Evolutionary conservation across 2,329 filamentous ascomycete species (phyloP).

Genomic region (Zopfia rhizophila): DNA sequence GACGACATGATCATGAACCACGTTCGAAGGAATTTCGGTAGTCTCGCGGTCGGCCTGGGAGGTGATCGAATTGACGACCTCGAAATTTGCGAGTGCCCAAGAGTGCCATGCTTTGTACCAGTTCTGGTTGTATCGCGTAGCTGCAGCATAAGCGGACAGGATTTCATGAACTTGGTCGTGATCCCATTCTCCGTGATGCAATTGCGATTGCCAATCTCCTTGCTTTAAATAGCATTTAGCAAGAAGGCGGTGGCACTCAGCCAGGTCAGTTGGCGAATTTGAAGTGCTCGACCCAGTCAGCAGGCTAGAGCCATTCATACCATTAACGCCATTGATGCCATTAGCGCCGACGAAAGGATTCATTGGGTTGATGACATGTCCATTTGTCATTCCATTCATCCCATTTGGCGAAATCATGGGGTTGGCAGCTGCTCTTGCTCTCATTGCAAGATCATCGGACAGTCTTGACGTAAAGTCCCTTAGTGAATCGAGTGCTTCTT

Average conservation of each 20-base stretch:
- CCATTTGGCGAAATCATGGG: constrained; percentile 54
- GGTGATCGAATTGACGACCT: constrained; percentile 88
- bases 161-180: constrained; percentile 88
- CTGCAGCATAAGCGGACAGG: constrained; percentile 87
- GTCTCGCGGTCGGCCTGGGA: constrained; percentile 71
- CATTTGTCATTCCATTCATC: constrained; percentile 61
- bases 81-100: constrained; percentile 98
- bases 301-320: constrained; percentile 47
- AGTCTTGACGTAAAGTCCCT: constrained; percentile 70
- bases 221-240: constrained; percentile 97
- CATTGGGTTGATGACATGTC: constrained; percentile 45
- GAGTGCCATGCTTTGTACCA: constrained; percentile 99
- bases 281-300: constrained; percentile 37
- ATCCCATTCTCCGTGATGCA: constrained; percentile 90
- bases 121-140: constrained; percentile 90
- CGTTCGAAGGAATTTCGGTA: constrained; percentile 69
- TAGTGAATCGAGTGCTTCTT: constrained; percentile 64
- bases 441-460: constrained; percentile 66
- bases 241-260: constrained; percentile 74
- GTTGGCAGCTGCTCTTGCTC: constrained; percentile 46
- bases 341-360: constrained; percentile 55
- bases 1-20: constrained; percentile 88
- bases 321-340: constrained; percentile 63
- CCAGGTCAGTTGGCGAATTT: constrained; percentile 51
- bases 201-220: constrained; percentile 91